Percentiles rank a stretch among this genome's conserved stretches.
phyloP scores from a whole-genome alignment of 192 early-diverging fungal species.

The Diversispora epigaea region DNA sequence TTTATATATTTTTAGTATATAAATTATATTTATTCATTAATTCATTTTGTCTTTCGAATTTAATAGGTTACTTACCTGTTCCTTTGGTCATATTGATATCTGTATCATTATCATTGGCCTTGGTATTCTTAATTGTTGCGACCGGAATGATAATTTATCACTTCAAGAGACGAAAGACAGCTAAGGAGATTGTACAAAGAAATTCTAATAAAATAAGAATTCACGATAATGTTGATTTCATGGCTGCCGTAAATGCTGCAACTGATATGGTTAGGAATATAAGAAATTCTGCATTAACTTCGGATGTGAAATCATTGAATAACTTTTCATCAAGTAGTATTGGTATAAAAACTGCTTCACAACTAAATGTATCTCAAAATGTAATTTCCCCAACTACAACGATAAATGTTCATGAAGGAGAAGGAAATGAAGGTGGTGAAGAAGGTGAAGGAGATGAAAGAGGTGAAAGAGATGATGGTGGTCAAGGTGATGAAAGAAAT shows the following conservation, averaged over 20 bases:
- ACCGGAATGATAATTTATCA: constrained; percentile 55
- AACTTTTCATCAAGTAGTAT: neutral
- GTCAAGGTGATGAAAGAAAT: too few species aligned
- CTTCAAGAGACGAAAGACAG: constrained; percentile 22
- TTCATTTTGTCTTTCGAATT: neutral
- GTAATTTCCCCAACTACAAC: too few species aligned
- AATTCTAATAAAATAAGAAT: neutral
- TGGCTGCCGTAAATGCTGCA: constrained; percentile 3
- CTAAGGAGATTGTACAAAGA: neutral
- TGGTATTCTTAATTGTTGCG: constrained; percentile 64
- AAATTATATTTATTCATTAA: neutral
- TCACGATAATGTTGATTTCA: neutral
- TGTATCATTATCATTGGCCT: constrained; percentile 62
- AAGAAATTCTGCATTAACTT: neutral
- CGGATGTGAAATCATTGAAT: constrained; percentile 17
- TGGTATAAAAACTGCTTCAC: neutral
- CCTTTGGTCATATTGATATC: constrained; percentile 70
- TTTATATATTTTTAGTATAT: neutral
- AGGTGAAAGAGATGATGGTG: neutral
- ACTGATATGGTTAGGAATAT: neutral
- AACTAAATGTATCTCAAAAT: neutral
- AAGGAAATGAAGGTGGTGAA: neutral
- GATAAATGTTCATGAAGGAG: too few species aligned
- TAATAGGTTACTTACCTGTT: constrained; percentile 41
- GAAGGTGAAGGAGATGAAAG: neutral